These are phyloP conservation scores for Phytopythium oedochilum DNA, from an alignment of 352 stramenopile species.

Conservation along the genomic window DNA sequence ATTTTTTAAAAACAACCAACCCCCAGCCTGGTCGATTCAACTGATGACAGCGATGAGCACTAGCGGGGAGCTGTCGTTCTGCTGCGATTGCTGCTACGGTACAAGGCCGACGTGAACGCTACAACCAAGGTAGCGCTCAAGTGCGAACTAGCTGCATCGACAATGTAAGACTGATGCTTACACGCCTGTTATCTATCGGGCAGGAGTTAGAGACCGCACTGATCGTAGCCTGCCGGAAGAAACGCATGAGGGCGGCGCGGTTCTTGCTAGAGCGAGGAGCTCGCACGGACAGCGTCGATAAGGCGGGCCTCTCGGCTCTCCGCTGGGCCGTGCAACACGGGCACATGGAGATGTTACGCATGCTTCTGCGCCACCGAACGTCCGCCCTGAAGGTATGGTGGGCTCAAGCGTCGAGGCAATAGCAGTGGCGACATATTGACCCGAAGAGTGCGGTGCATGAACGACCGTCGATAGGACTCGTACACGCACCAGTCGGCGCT, in stretches of 20 bases:
- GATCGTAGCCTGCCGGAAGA: constrained; percentile 48
- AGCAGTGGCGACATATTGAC: no score
- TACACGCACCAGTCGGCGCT: constrained; percentile 43
- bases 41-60: neutral
- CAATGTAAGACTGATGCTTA: no score
- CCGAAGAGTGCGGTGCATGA: no score
- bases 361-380: constrained; percentile 33
- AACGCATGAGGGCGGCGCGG: constrained; percentile 21
- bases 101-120: constrained; percentile 56
- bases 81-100: constrained; percentile 43
- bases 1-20: no score
- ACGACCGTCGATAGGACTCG: constrained; percentile 21
- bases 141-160: no score
- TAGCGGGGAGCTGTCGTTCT: constrained; percentile 44
- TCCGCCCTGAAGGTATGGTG: constrained; percentile 33
- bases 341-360: constrained; percentile 23
- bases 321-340: constrained; percentile 41
- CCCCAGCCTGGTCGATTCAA: neutral
- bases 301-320: constrained; percentile 38
- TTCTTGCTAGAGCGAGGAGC: constrained; percentile 43
- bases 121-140: constrained; percentile 40
- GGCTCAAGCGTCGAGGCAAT: no score
- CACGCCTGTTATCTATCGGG: no score
- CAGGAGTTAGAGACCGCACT: constrained; percentile 45
- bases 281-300: constrained; percentile 33